Conservation (phyloP, 176 grass and related monocot genomes). For the Musa troglodytarum region DNA sequence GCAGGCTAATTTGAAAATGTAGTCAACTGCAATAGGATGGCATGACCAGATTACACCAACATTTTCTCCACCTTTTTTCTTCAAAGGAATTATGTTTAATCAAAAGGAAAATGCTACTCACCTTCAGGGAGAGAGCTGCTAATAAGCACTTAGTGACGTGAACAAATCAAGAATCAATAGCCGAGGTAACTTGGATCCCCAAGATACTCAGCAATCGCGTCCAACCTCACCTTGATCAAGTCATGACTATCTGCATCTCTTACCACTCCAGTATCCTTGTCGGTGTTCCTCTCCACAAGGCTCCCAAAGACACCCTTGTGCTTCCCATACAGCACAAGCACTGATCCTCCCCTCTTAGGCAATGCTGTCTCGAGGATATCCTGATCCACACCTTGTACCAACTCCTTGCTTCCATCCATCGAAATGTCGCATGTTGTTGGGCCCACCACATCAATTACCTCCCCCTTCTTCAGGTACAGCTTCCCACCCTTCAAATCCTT, state of each 20-base stretch:
- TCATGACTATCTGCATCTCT: slow-evolving; percentile 64
- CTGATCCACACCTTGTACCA: slow-evolving; percentile 82
- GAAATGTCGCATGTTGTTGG: slow-evolving; percentile 67
- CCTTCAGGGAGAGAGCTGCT: not conserved
- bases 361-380: slow-evolving; percentile 91
- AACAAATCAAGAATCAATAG: slow-evolving; percentile 34
- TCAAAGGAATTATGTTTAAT: not conserved
- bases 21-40: not conserved
- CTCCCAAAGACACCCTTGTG: slow-evolving; percentile 76
- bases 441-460: slow-evolving; percentile 75
- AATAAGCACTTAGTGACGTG: not conserved
- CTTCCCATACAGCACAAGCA: slow-evolving; percentile 78
- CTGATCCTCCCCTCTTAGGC: slow-evolving; percentile 53
- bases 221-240: slow-evolving; percentile 61
- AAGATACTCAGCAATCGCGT: slow-evolving; percentile 79
- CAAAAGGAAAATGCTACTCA: not conserved
- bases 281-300: slow-evolving; percentile 53
- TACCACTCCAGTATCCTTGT: slow-evolving; percentile 54
- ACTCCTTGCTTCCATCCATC: slow-evolving; percentile 58
- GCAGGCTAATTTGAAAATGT: not conserved
- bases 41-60: not conserved
- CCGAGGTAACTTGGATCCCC: slow-evolving; percentile 68
- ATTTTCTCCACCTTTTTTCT: too few relatives aligned
- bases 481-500: slow-evolving; percentile 51
- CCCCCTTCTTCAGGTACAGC: slow-evolving; percentile 78